Evolutionary conservation across 164 flowering plant species (phyloP), one percentile per base, ranked within the genome.

Genomic region (Berberis vulgaris): DNA sequence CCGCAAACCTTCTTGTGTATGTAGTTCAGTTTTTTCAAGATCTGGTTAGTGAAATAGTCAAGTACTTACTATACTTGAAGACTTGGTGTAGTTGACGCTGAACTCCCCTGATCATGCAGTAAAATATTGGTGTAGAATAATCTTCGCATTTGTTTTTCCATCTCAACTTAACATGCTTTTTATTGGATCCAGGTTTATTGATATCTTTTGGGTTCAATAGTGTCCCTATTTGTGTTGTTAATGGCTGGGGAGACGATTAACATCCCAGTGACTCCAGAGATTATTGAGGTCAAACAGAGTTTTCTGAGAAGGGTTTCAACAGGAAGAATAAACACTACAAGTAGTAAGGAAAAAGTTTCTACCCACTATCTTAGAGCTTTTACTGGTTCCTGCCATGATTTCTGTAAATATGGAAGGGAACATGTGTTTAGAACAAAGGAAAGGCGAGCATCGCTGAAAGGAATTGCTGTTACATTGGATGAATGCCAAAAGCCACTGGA

Each of bases 341-440:
- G 65, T 41, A 73, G 75, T 46, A 71, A 62, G 7, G 81, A 72
- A 52, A 73, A 77, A 45, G n/a, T 60, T 50, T 56, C 77, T 41
- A 86, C 97, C 42, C 74, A 66, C 65, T 88, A 88, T 72, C 89
- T 90, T 60, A 79, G 87, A 81, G 86, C 95, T 39, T 88, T 95
- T 45, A 81, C 84, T n/a, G 84, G 92, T 62, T 91, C 98, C 59
- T 94, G 98, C 66, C 98, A 94, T 74, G 95, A 94, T 71, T 69
- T 80, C 63, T 94, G 98, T 59, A 94, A 94, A 72, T 88, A 79
- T 76, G 98, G 97, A 61, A 79, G 61, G 66, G 56, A 72, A 43
- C 86, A 84, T 64, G 71, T 64, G 47, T 61, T 64, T 69, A 84
- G 78, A 72, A 74, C 45, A 42, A 76, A 82, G 74, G 72, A 71